Base-by-base conservation (phyloP, 2,329 filamentous ascomycete species). In the Lachnellula hyalina region DNA sequence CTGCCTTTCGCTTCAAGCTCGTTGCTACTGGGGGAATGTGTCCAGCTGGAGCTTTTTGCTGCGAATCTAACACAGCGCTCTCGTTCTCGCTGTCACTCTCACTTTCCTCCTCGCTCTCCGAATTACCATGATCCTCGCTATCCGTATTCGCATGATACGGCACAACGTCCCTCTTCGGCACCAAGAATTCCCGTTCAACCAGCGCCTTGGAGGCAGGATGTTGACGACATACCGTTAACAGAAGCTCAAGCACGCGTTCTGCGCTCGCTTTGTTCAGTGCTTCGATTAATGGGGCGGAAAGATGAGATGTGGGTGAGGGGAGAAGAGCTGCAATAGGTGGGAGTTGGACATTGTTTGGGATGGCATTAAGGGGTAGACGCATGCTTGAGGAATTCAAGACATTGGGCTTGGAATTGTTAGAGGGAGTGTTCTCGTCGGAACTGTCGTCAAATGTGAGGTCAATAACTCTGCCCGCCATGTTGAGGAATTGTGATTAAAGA, bases 121-220 rank as follows among this genome's bases (percentile, higher is more conserved):
- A 45, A 5, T 50, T 15, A 17, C 36, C 21, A 51, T 21, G 21
- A 21, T 34, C 23, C 32, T 44, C 40, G n/a, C 36, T 42, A 6
- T 47, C 50, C 11, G 50, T 44, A 32, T 50, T 40, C 4, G 46
- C 47, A 41, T 54, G 47, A 38, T 54, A 54, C 32, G 35, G 9
- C 3, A 54, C 28, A 28, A 46, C 44, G n/a, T 49, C 25, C 21
- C 21, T 23, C 38, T 17, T 45, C 42, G n/a, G 34, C 11, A 28
- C 32, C 41, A 45, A 23, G 44, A 40, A n/a, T 19, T 21, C 51
- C 38, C 32, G 42, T 35, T 46, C 36, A 28, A 47, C 23, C 14
- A 47, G 5, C 11, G 19, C 23, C 23, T 32, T 47, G 6, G 44
- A 6, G n/a, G 21, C 44, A 15, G 23, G 14, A 14, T 47, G 11